Evolutionary conservation across 108 stramenopile genomes (phyloP), one percentile per base, ranked within the genome.

Genomic region (Aurantiochytrium sp.): DNA sequence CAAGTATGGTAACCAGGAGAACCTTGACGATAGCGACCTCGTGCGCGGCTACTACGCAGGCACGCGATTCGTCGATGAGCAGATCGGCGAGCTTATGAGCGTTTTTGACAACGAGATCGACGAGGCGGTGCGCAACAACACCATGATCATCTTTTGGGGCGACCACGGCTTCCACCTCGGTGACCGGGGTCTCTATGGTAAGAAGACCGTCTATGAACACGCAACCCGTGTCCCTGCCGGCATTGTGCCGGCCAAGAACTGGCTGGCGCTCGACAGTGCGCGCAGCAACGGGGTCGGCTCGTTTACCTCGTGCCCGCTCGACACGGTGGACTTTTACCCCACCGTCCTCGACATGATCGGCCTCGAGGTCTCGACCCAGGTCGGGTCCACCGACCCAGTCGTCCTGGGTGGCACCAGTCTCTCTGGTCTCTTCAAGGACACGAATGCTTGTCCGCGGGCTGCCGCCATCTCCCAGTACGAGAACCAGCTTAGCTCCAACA

Each of bases 41-140:
- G 27, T 52, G 19, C 73, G 73, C 37, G 88, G 52, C 27, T 88
- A 88, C 39, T 85, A 85, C 54, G 73, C 73, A 3, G 53, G 69
- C 6, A 69, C 69, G 4, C 30, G 19, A 5, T 73, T 31, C 32
- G 37, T 88, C 22, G 68, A 42, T 24, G 42, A 48, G 27, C 73
- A 81, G 73, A 48, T 81, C 32, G 73, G 73, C n/a, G 42, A 48
- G 42, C 30, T 81, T 24, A 48, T 48, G 42, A 24, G 32, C 19
- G 73, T 24, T 22, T 48, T 81, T 48, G 45, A 81, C 19, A 68
- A 68, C 73, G 22, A 45, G 6, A 48, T 36, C 1, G 69, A 22
- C 30, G 87, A 42, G 4, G 53, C 19, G 22, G 69, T 81, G 17
- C 73, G 73, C 6, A 37, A 81, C 50, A 69, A 32, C 1, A 52